These are phyloP conservation scores for Neocatenulostroma microsporum DNA, from an alignment of 2,329 filamentous ascomycete genomes.

Conservation along the genomic window DNA sequence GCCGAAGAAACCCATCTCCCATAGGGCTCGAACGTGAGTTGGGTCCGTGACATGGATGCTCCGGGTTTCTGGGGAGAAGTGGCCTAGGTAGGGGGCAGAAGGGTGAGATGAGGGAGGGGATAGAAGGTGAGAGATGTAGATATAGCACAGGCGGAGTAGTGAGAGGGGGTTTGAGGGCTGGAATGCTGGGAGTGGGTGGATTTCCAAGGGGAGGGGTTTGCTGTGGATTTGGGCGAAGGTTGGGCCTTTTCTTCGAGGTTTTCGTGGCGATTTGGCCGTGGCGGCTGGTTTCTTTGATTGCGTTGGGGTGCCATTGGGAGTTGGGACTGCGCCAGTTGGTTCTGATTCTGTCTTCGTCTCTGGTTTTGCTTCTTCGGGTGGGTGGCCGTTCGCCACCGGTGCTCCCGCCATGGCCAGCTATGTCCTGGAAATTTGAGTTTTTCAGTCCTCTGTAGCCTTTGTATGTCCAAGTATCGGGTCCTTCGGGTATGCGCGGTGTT, in stretches of 20 bases:
- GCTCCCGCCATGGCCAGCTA: background rate
- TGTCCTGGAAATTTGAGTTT: background rate
- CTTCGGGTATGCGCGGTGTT: too few species aligned
- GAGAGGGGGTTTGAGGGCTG: slow-evolving; percentile 91
- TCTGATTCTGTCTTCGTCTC: slow-evolving; percentile 1
- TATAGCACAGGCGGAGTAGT: slow-evolving; percentile 68
- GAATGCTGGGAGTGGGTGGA: slow-evolving; percentile 77
- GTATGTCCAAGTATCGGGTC: too few species aligned
- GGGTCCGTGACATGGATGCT: slow-evolving; percentile 78
- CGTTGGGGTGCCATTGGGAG: slow-evolving; percentile 5
- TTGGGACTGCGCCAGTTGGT: background rate
- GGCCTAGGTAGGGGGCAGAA: slow-evolving; percentile 58
- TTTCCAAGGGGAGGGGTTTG: slow-evolving; percentile 69
- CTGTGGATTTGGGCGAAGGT: slow-evolving; percentile 72
- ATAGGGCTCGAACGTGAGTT: slow-evolving; percentile 68
- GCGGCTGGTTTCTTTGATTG: slow-evolving; percentile 4
- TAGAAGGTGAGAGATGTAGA: slow-evolving; percentile 67
- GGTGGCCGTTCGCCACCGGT: slow-evolving; percentile 8
- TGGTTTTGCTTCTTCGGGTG: slow-evolving; percentile 3
- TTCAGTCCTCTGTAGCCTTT: too few species aligned
- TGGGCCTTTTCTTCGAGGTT: slow-evolving; percentile 30
- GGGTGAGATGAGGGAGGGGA: slow-evolving; percentile 57
- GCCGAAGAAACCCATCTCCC: slow-evolving; percentile 97
- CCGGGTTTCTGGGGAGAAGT: slow-evolving; percentile 73
- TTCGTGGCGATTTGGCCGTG: slow-evolving; percentile 14